Evolutionary conservation across 495 filamentous ascomycete genomes (phyloP).

Genomic region (Tuber magnatum): DNA sequence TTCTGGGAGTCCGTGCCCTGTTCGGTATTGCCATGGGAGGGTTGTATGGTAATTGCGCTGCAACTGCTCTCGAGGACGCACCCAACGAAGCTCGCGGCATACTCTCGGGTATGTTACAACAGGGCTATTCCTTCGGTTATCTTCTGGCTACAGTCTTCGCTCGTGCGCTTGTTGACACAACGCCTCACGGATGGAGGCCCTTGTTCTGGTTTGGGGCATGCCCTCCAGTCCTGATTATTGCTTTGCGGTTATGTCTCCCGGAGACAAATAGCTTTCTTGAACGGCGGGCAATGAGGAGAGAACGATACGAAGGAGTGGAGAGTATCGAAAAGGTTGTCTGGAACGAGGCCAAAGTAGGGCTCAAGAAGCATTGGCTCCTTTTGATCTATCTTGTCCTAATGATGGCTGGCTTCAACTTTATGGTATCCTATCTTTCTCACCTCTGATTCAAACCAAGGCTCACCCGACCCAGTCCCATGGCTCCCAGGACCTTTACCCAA

Average conservation of each 20-base stretch:
- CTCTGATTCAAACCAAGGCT: not conserved
- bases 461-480: slow-evolving; percentile 59
- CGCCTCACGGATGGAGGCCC: slow-evolving; percentile 32
- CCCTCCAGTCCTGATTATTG: slow-evolving; percentile 57
- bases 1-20: slow-evolving; percentile 56
- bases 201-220: slow-evolving; percentile 53
- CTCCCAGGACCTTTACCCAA: slow-evolving; percentile 85
- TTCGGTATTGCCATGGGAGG: slow-evolving; percentile 82
- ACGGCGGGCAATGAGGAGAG: slow-evolving; percentile 50
- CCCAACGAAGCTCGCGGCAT: slow-evolving; percentile 55
- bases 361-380: slow-evolving; percentile 58
- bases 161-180: slow-evolving; percentile 50
- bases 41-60: slow-evolving; percentile 54
- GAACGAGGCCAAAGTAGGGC: slow-evolving; percentile 35
- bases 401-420: slow-evolving; percentile 50
- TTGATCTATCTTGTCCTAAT: slow-evolving; percentile 62
- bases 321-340: slow-evolving; percentile 51
- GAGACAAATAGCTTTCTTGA: slow-evolving; percentile 64
- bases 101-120: slow-evolving; percentile 70
- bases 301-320: slow-evolving; percentile 35
- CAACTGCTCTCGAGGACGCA: slow-evolving; percentile 36
- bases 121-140: slow-evolving; percentile 70
- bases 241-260: slow-evolving; percentile 60
- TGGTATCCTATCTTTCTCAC: slow-evolving; percentile 16
- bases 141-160: slow-evolving; percentile 64